Percentiles rank a stretch among this genome's conserved stretches.
Evolutionary conservation across 805 yeast species (phyloP).

Genomic region (Lipomyces yamanashiensis): DNA sequence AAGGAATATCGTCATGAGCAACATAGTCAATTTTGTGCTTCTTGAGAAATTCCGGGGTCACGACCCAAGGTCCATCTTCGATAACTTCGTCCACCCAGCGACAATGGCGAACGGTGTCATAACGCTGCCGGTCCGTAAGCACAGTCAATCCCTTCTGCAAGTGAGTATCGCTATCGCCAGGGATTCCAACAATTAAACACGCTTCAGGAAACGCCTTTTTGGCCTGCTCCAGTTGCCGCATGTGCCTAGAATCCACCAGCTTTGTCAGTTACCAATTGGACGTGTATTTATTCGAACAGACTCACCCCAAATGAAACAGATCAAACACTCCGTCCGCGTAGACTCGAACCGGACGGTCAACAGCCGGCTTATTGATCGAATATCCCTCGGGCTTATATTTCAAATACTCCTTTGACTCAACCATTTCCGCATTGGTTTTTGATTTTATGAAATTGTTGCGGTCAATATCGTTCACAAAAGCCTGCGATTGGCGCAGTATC

Average conservation of each 20-base stretch:
- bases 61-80: slow-evolving; percentile 94
- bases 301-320: slow-evolving; percentile 81
- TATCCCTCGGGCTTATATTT: slow-evolving; percentile 31
- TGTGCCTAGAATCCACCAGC: slow-evolving; percentile 54
- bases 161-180: slow-evolving; percentile 89
- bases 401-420: slow-evolving; percentile 28
- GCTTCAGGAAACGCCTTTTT: slow-evolving; percentile 88
- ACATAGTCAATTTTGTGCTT: slow-evolving; percentile 90
- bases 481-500: background rate
- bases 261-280: background rate
- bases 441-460: slow-evolving; percentile 19
- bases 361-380: slow-evolving; percentile 76
- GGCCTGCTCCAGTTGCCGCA: slow-evolving; percentile 97
- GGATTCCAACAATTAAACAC: slow-evolving; percentile 85
- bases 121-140: slow-evolving; percentile 81
- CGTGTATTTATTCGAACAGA: background rate
- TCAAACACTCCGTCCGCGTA: slow-evolving; percentile 99
- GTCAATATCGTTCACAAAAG: slow-evolving; percentile 15
- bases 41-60: slow-evolving; percentile 76
- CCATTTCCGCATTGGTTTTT: slow-evolving; percentile 29
- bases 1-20: slow-evolving; percentile 97
- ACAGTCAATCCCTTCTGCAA: slow-evolving; percentile 93
- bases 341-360: slow-evolving; percentile 83
- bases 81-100: slow-evolving; percentile 98
- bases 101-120: slow-evolving; percentile 90